Evolutionary conservation across 139 green algal genomes (phyloP), one percentile per base, ranked within the genome.

Genomic region (Yamagishiella unicocca): DNA sequence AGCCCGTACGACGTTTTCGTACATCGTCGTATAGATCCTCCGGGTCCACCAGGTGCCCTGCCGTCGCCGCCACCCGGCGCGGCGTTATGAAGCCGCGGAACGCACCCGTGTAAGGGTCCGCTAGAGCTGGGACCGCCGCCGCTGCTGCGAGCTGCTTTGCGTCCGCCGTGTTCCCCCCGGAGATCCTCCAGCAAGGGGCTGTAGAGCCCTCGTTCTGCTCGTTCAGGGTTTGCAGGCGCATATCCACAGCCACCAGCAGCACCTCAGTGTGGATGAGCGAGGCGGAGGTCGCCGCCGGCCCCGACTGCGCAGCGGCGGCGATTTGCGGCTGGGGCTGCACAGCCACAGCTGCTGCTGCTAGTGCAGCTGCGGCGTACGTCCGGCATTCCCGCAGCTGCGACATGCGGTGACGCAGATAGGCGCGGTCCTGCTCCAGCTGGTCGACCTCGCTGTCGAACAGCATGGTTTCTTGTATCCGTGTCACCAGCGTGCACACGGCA

Each of bases 401-500:
- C 3, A 86, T 17, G 0, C 80, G 80, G 9, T 86, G 43, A 12
- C 6, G 3, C n/a, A 86, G 64, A 43, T 86, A 86, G 0, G 80
- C 31, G 2, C 66, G 62, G 67, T 86, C 80, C 80, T 86, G 80
- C 43, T 86, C 80, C 80, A 86, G 66, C 42, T 86, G 80, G 21
- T 86, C 80, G 2, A 86, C 10, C 64, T 86, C 80, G 24, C 64
- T 86, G 62, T 86, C 80, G 80, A 68, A 77, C 80, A 86, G 54
- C 8, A 86, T 66, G 12, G 22, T 17, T 1, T 66, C 64, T 54
- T 86, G 80, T n/a, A 86, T 78, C 31, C 80, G 42, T 1, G 31
- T 6, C 7, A 86, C 43, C n/a, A 86, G 80, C 14, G 43, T 33
- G 24, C 1, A 19, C 9, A 29, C 33, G 33, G 64, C 80, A 9